Evolutionary conservation across 2,329 filamentous ascomycete genomes (phyloP), one percentile per base, ranked within the genome.

Genomic region (Hortaea sp.): DNA sequence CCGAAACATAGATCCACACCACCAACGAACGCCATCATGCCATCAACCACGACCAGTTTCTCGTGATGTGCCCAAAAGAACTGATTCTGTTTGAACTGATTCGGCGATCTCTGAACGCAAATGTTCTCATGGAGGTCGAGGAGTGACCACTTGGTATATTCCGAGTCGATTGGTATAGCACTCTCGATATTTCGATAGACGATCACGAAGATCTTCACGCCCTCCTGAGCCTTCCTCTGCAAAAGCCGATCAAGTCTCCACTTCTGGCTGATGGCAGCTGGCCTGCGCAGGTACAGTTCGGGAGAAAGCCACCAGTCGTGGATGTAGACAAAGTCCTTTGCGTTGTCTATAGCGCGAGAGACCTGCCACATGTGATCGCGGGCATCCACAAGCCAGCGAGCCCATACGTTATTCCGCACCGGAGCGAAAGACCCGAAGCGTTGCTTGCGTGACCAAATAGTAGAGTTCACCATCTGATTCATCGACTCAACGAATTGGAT

Each of bases 361-460:
- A 97, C 88, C 63, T 95, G 94, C 92, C 92, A 98, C 90, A 97
- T 97, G 71, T 97, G 94, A 64, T 98, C 92, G 55, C 92, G 81
- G 11, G 87, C 92, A 66, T 98, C 92, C 0, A 98, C 90, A 6
- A 98, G 77, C 89, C 90, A 97, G 61, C 95, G 88, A 2, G 89
- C 88, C 68, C 90, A 92, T 29, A 92, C 88, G 39, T 84, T 84
- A 41, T 79, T 81, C 49, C 92, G 79, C 1, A 97, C 84, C 0
- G 92, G 92, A 0, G 92, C 89, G 67, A 94, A 98, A 64, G 90
- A 95, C 57, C 84, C 84, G 62, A 95, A 97, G 12, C 92, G 80
- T 60, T 95, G 92, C 45, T 76, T 76, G 55, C 83, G 77, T 47
- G 84, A 78, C 92, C 92, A 98, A 3, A 81, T 73, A 0, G 90